Conservation (phyloP, 495 filamentous ascomycete species). For the Tetracladium marchalianum region DNA sequence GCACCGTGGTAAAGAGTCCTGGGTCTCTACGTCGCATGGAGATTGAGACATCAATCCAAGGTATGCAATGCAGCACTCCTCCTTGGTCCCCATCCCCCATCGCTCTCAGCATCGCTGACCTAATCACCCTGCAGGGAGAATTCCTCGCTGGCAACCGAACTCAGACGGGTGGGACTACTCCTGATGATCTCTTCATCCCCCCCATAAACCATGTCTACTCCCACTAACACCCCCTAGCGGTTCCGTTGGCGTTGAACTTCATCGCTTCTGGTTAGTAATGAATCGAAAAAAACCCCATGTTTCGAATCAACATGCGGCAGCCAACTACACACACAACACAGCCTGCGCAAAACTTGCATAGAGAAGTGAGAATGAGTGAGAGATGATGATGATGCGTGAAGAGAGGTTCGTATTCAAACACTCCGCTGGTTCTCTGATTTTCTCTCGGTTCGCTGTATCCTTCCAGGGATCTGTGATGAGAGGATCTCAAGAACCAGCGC, state of each 20-base stretch:
- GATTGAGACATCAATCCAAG: slow-evolving; percentile 57
- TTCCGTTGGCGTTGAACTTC: slow-evolving; percentile 71
- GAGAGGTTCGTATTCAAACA: slow-evolving; percentile 38
- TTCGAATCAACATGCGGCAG: slow-evolving; percentile 25
- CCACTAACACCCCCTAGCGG: slow-evolving; percentile 32
- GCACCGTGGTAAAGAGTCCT: slow-evolving; percentile 34
- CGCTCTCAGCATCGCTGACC: too few species aligned
- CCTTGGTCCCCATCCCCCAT: too few species aligned
- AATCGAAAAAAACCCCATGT: slow-evolving; percentile 5
- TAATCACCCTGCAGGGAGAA: slow-evolving; percentile 26
- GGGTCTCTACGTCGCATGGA: slow-evolving; percentile 59
- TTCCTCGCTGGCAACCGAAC: slow-evolving; percentile 62
- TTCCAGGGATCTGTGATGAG: not conserved
- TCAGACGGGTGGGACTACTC: slow-evolving; percentile 55
- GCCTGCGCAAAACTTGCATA: slow-evolving; percentile 11
- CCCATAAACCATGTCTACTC: slow-evolving; percentile 14
- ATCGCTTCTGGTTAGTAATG: slow-evolving; percentile 72
- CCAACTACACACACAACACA: slow-evolving; percentile 25
- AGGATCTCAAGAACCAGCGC: slow-evolving; percentile 27
- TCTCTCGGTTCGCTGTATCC: not conserved
- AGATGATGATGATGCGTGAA: slow-evolving; percentile 22
- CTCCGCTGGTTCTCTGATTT: slow-evolving; percentile 17
- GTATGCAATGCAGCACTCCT: slow-evolving; percentile 7
- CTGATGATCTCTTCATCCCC: not conserved
- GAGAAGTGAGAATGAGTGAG: slow-evolving; percentile 6